Conservation (phyloP, 176 grass and related monocot genomes). For the Triticum urartu region DNA sequence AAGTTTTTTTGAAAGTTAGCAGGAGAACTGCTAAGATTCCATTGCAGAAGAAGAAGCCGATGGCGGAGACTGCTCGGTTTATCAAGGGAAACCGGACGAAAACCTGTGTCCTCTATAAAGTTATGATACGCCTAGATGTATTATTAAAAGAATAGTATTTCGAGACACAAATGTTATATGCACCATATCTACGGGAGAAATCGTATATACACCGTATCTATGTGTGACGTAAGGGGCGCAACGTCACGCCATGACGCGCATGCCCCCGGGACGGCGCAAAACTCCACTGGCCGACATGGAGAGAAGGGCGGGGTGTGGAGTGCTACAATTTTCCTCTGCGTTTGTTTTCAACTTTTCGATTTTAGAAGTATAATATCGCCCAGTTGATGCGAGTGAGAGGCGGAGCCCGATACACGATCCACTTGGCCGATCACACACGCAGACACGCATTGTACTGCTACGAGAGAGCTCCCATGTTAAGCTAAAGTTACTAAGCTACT, state of each 20-base stretch:
- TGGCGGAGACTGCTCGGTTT: too few relatives aligned
- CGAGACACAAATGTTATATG: background rate
- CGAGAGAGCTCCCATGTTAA: background rate
- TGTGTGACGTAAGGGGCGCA: background rate
- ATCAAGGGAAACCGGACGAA: too few relatives aligned
- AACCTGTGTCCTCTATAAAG: too few relatives aligned
- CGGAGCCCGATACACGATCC: background rate
- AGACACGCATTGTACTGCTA: background rate
- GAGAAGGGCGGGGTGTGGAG: background rate
- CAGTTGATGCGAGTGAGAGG: background rate
- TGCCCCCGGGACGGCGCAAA: too few relatives aligned
- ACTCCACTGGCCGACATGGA: background rate
- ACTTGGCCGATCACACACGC: background rate
- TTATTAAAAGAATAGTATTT: too few relatives aligned
- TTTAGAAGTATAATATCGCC: too few relatives aligned
- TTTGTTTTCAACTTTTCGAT: background rate
- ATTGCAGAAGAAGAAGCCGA: too few relatives aligned
- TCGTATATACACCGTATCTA: background rate
- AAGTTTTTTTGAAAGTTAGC: too few relatives aligned
- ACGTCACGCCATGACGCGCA: background rate
- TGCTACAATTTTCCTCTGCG: background rate
- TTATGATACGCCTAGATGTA: too few relatives aligned
- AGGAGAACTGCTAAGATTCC: too few relatives aligned
- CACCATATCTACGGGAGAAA: background rate
- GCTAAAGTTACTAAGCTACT: too few relatives aligned